These are phyloP conservation scores for Gloeopeniophorella convolvens DNA, from an alignment of 768 basidiomycete species.

Conservation along the genomic window DNA sequence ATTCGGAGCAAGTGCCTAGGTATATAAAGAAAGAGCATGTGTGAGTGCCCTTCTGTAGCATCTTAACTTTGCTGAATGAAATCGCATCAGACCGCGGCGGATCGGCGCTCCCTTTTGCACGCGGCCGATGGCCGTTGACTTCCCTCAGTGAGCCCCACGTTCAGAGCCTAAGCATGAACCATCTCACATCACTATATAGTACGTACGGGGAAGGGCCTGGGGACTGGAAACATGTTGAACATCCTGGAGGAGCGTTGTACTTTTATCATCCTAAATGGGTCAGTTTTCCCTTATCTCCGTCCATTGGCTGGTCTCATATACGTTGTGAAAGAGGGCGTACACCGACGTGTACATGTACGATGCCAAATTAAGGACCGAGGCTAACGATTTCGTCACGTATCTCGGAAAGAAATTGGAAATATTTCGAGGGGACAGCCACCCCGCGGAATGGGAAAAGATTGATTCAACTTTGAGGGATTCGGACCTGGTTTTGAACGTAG, in stretches of 20 bases:
- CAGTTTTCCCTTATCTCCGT: not conserved
- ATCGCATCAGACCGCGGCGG: not conserved
- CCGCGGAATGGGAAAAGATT: no score
- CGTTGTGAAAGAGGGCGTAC: constrained; percentile 45
- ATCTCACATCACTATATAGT: not conserved
- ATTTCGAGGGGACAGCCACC: constrained; percentile 20
- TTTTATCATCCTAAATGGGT: constrained; percentile 2
- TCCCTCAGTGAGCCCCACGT: constrained; percentile 12
- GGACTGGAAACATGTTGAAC: not conserved
- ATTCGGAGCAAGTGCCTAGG: constrained; percentile 8
- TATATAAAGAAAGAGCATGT: constrained; percentile 7
- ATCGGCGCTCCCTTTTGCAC: not conserved
- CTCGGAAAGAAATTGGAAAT: constrained; percentile 31
- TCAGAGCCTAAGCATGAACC: no score
- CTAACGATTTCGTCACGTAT: no score
- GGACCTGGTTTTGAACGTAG: constrained; percentile 16
- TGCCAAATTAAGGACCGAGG: constrained; percentile 23
- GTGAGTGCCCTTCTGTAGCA: not conserved
- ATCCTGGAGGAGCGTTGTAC: constrained; percentile 8
- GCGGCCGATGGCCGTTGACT: not conserved
- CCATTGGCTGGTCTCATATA: no score
- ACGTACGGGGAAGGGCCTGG: not conserved
- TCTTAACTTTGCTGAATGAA: no score
- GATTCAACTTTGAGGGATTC: constrained; percentile 23
- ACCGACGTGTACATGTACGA: constrained; percentile 51